A percentile compares a stretch with the other conserved stretches of the same genome.
Conservation (phyloP, 768 basidiomycete genomes). For the Lanmaoa rubissima region DNA sequence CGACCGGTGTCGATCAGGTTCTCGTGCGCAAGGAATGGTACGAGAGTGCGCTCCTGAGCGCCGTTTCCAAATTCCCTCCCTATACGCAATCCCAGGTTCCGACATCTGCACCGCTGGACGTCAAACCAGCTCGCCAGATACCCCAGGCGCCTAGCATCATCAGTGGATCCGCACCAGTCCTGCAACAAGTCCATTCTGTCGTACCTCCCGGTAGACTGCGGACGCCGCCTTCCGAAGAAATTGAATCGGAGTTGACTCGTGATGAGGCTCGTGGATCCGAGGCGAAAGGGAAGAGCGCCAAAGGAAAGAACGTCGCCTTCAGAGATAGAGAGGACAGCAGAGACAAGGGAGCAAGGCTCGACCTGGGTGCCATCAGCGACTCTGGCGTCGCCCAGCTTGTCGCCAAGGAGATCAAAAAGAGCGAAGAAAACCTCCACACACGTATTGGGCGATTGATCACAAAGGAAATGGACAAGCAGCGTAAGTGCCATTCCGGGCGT, state of each 20-base stretch:
- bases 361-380: slow-evolving; percentile 43
- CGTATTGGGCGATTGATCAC: slow-evolving; percentile 76
- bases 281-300: slow-evolving; percentile 46
- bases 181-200: slow-evolving; percentile 17
- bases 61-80: slow-evolving; percentile 62
- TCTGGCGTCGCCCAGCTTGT: slow-evolving; percentile 56
- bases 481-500: slow-evolving; percentile 44
- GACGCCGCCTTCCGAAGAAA: slow-evolving; percentile 75
- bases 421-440: slow-evolving; percentile 75
- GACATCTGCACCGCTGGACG: slow-evolving; percentile 19
- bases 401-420: slow-evolving; percentile 76
- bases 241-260: slow-evolving; percentile 59
- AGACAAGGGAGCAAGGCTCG: slow-evolving; percentile 32
- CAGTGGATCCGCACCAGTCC: slow-evolving; percentile 17
- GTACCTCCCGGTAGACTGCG: slow-evolving; percentile 47
- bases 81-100: slow-evolving; percentile 35
- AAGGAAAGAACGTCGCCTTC: slow-evolving; percentile 60
- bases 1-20: slow-evolving; percentile 85
- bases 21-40: slow-evolving; percentile 86
- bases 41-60: slow-evolving; percentile 57
- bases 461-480: slow-evolving; percentile 89
- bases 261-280: slow-evolving; percentile 58
- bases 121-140: slow-evolving; percentile 28
- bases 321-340: slow-evolving; percentile 55
- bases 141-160: slow-evolving; percentile 29